Conservation (phyloP, 78 protist genomes). For the Dictyostelium capitatum region DNA sequence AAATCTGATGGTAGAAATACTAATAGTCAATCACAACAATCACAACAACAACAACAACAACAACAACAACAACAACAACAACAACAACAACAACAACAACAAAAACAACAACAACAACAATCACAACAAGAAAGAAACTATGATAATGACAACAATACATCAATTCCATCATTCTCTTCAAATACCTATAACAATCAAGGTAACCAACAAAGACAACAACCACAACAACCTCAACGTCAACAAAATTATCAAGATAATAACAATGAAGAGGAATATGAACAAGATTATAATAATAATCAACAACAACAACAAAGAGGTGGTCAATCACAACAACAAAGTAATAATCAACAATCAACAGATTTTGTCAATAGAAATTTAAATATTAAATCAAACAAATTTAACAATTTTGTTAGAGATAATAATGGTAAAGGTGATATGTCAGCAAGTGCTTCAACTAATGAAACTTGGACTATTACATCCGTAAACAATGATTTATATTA, state of each 20-base stretch:
- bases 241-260: neutral
- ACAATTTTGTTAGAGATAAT: neutral
- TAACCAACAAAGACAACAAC: neutral
- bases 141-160: neutral
- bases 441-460: neutral
- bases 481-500: neutral
- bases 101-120: too few species aligned
- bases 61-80: neutral
- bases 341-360: neutral
- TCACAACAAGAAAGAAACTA: too few species aligned
- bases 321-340: neutral
- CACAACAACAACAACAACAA: neutral
- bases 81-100: neutral
- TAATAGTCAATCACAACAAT: neutral
- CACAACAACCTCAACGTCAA: neutral
- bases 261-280: too few species aligned
- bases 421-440: constrained; percentile 19
- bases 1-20: neutral
- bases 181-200: too few species aligned
- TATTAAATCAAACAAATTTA: constrained; percentile 9
- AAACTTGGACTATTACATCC: constrained; percentile 2
- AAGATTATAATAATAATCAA: neutral
- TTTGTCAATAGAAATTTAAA: neutral
- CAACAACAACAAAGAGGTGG: neutral
- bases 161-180: neutral